A percentile compares a stretch with the other conserved stretches of the same genome.
Evolutionary conservation across 2,329 filamentous ascomycete species (phyloP).

Genomic region (Nigrospora oryzae): DNA sequence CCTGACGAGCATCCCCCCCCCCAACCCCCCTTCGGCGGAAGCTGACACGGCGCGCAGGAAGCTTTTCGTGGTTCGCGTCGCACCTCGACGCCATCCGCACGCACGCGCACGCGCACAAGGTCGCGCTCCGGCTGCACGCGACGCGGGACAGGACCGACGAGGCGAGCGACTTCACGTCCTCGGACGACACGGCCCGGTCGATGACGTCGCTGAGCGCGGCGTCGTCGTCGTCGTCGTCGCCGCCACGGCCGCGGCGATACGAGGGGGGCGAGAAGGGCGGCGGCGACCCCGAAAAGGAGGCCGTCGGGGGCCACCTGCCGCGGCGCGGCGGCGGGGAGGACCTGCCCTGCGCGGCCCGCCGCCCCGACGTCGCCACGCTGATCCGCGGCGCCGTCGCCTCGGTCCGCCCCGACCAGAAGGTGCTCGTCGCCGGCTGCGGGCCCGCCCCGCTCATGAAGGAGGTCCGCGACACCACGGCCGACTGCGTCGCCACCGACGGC

Average conservation of each 20-base stretch:
- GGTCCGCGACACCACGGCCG: slow-evolving; percentile 34
- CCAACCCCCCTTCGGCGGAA: no score
- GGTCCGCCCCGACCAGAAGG: slow-evolving; percentile 23
- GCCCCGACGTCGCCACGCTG: slow-evolving; percentile 30
- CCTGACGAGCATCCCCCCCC: no score
- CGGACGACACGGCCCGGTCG: background rate
- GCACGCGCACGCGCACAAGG: slow-evolving; percentile 27
- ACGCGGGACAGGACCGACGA: slow-evolving; percentile 13
- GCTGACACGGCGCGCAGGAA: slow-evolving; percentile 13
- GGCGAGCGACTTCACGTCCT: background rate
- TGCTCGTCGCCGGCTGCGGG: slow-evolving; percentile 39
- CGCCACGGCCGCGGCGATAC: background rate
- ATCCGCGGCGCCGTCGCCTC: slow-evolving; percentile 28
- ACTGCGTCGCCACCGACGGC: slow-evolving; percentile 31
- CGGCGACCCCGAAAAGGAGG: slow-evolving; percentile 12
- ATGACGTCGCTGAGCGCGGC: background rate
- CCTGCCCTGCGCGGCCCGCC: slow-evolving; percentile 24
- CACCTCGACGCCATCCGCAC: slow-evolving; percentile 28
- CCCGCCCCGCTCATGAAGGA: slow-evolving; percentile 33
- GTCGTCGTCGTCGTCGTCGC: background rate
- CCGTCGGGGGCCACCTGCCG: slow-evolving; percentile 6
- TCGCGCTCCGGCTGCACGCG: slow-evolving; percentile 29
- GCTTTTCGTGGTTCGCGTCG: slow-evolving; percentile 27
- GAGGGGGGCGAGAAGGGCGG: slow-evolving; percentile 8
- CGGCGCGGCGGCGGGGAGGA: slow-evolving; percentile 8